phyloP scores from a whole-genome alignment of 345 rosid genomes.

The Microthlaspi erraticum region DNA sequence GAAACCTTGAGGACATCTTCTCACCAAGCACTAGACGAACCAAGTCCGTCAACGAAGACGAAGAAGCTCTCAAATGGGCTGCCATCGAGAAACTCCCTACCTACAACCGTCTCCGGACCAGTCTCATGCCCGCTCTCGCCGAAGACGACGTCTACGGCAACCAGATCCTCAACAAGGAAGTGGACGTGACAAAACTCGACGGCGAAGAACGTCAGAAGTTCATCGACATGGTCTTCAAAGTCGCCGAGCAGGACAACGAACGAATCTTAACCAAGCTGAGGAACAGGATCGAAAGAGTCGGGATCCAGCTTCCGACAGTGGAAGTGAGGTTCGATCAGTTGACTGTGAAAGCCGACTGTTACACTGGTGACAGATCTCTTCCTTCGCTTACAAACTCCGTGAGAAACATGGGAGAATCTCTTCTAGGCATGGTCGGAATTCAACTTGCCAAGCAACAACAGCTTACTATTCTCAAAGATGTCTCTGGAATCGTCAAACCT shows the following conservation, averaged over 20 bases:
- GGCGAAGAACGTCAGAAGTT: slow-evolving; percentile 66
- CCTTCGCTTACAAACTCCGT: slow-evolving; percentile 70
- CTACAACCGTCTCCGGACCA: slow-evolving; percentile 73
- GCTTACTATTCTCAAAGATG: slow-evolving; percentile 72
- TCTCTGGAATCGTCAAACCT: slow-evolving; percentile 71
- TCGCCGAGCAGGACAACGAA: slow-evolving; percentile 89
- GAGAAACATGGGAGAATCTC: slow-evolving; percentile 64
- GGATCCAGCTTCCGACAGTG: slow-evolving; percentile 71
- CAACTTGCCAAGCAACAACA: slow-evolving; percentile 58
- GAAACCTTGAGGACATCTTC: slow-evolving; percentile 71
- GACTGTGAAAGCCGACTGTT: slow-evolving; percentile 69
- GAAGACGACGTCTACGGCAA: slow-evolving; percentile 53
- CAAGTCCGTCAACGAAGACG: slow-evolving; percentile 65
- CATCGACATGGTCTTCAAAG: slow-evolving; percentile 73
- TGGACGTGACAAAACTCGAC: slow-evolving; percentile 80
- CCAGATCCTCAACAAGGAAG: slow-evolving; percentile 49
- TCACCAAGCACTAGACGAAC: slow-evolving; percentile 58
- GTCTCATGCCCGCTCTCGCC: slow-evolving; percentile 59
- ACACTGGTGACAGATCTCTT: slow-evolving; percentile 73
- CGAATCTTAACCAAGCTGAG: slow-evolving; percentile 74
- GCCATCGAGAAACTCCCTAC: slow-evolving; percentile 93
- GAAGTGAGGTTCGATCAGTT: slow-evolving; percentile 69
- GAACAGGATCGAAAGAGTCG: slow-evolving; percentile 78
- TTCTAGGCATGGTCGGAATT: slow-evolving; percentile 60
- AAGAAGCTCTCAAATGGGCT: slow-evolving; percentile 96